Evolutionary conservation across 2,329 filamentous ascomycete genomes (phyloP), one percentile per base, ranked within the genome.

Genomic region (Cladosporium colombiae): DNA sequence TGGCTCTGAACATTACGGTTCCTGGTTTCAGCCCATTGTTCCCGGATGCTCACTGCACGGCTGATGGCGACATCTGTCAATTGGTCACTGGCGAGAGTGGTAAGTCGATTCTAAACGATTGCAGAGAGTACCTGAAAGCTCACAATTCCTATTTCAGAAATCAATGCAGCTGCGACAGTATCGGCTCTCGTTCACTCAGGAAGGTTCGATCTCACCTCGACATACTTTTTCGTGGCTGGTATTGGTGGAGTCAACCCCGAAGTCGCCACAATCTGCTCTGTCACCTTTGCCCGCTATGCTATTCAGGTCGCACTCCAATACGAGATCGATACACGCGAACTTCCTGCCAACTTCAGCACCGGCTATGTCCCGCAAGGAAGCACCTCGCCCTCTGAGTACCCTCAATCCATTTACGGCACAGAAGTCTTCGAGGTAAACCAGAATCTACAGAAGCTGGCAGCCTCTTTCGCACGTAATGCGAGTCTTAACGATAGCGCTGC

Each of bases 301-400:
- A 84, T 93, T 5, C 91, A 93, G 74, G 89, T 92, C 2, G 89
- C 88, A 0, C 80, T 92, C 62, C 90, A 93, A 75, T 91, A 92
- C 69, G 90, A 93, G 76, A 86, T 93, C 67, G 90, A 92, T 70
- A 79, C 85, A 1, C 85, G 90, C 37, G 89, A 91, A 67, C 85
- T 91, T 37, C 88, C 89, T 0, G 73, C 74, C 1, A 88, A 88
- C 75, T 91, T 84, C 77, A 79, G 83, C 0, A 90, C 88, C 0
- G 89, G 89, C 5, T 92, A 92, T 74, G 81, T 92, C 33, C 84
- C 88, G 1, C 88, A 86, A 71, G 90, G 88, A 18, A 81, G 83
- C 25, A 75, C 81, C 27, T 70, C 74, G 6, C 87, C 89, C 0
- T 76, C 82, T 53, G 70, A 76, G 50, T 80, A 80, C 67, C 79